A percentile compares a stretch with the other conserved stretches of the same genome.
Evolutionary conservation across 257 asterid genomes (phyloP).

Genomic region (Plantago major): DNA sequence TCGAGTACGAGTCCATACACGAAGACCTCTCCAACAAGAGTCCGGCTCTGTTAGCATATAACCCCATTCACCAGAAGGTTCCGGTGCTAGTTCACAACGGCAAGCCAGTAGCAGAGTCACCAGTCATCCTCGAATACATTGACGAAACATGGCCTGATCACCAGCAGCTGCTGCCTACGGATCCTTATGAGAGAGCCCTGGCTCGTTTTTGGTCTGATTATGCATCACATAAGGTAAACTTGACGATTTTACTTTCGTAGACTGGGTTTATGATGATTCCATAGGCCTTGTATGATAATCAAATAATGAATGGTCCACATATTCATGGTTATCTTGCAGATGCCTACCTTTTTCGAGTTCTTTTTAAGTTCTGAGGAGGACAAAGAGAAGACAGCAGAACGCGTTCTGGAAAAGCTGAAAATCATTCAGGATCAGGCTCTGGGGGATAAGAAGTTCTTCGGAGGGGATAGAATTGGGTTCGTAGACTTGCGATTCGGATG

Average conservation of each 20-base stretch:
- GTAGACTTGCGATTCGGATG: too few relatives aligned
- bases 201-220: too few relatives aligned
- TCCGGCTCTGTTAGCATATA: conserved; percentile 29
- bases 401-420: too few relatives aligned
- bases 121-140: conserved; percentile 30
- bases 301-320: background rate
- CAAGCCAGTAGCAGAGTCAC: conserved; percentile 28
- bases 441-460: too few relatives aligned
- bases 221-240: conserved; percentile 27
- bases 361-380: background rate
- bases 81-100: conserved; percentile 38
- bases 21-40: too few relatives aligned
- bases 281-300: background rate
- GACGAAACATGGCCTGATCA: conserved; percentile 36
- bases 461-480: too few relatives aligned
- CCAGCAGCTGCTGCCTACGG: conserved; percentile 27
- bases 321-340: background rate
- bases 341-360: conserved; percentile 1
- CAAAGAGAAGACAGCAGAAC: conserved; percentile 4
- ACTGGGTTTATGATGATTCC: too few relatives aligned
- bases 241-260: background rate
- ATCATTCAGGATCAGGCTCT: too few relatives aligned
- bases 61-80: conserved; percentile 34
- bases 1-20: conserved; percentile 33
- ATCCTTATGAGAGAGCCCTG: conserved; percentile 33